These are phyloP conservation scores for Candida sanyiensis DNA, from an alignment of 805 yeast genomes.

Conservation along the genomic window DNA sequence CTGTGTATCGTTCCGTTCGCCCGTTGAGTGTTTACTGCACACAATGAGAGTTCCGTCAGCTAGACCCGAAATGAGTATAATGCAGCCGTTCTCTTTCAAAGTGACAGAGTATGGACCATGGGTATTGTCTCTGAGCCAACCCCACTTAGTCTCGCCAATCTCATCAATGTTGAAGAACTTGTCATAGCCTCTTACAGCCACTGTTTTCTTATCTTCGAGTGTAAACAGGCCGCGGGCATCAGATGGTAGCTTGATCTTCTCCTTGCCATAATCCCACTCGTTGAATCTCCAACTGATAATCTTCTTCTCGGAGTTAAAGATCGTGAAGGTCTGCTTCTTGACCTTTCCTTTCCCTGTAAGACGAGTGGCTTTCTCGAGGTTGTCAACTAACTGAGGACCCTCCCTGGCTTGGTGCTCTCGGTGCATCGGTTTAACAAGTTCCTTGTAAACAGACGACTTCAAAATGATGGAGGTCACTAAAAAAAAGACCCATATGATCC, in stretches of 20 bases:
- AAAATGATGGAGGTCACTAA: no score
- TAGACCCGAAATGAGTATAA: conserved; percentile 74
- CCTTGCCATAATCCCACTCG: conserved; percentile 79
- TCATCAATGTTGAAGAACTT: conserved; percentile 87
- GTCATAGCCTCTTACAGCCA: conserved; percentile 85
- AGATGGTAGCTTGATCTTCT: conserved; percentile 52
- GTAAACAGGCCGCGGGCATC: conserved; percentile 84
- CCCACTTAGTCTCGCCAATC: conserved; percentile 45
- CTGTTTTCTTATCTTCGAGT: conserved; percentile 29
- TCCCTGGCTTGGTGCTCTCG: conserved; percentile 10
- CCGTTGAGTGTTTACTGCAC: conserved; percentile 89
- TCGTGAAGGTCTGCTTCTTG: conserved; percentile 23
- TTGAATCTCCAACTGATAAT: conserved; percentile 70
- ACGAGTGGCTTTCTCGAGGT: conserved; percentile 14
- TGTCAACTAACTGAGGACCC: conserved; percentile 10
- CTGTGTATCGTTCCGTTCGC: conserved; percentile 46
- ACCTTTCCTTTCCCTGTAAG: conserved; percentile 29
- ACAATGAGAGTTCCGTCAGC: conserved; percentile 73
- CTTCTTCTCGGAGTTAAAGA: conserved; percentile 23
- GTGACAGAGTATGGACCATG: conserved; percentile 77
- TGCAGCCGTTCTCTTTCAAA: conserved; percentile 90
- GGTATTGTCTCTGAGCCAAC: conserved; percentile 40
- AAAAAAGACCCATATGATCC: no score
- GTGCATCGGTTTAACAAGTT: conserved; percentile 4
- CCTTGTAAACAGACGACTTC: neutral